Conservation (phyloP, 2,329 filamentous ascomycete genomes). For the Arachnomyces sp. region DNA sequence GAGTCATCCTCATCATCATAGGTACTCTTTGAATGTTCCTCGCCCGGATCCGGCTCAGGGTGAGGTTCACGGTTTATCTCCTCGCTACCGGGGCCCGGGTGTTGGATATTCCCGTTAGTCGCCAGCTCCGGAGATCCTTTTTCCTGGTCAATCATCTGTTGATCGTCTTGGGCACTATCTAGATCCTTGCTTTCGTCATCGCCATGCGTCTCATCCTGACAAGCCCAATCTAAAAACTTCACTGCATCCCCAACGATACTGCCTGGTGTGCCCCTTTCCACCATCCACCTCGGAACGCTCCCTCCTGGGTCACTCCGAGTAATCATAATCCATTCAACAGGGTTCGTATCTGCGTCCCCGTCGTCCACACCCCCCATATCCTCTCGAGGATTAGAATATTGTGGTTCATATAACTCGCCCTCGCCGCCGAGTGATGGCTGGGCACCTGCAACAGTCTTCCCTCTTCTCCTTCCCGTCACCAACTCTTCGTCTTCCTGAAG, state of each 20-base stretch:
- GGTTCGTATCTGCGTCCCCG: conserved; percentile 50
- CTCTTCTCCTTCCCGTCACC: conserved; percentile 23
- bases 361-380: conserved; percentile 10
- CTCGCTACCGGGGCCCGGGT: neutral
- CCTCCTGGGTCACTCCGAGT: conserved; percentile 83
- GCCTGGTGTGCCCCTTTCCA: conserved; percentile 78
- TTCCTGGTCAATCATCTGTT: conserved; percentile 4
- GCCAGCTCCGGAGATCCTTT: neutral
- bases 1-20: conserved; percentile 7
- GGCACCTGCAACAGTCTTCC: conserved; percentile 36
- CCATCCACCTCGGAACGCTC: conserved; percentile 80
- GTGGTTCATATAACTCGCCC: no score
- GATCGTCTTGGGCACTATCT: conserved; percentile 1
- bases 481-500: conserved; percentile 10
- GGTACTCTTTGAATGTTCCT: conserved; percentile 3
- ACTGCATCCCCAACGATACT: conserved; percentile 71
- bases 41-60: conserved; percentile 1
- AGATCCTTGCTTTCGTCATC: conserved; percentile 4
- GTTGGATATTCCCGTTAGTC: conserved; percentile 1
- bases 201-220: conserved; percentile 35
- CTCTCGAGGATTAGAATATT: neutral
- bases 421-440: conserved; percentile 19
- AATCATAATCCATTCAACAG: conserved; percentile 88
- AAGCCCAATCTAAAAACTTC: conserved; percentile 77
- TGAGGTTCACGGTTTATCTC: neutral